These are phyloP conservation scores for Plasmodium reichenowi DNA, from an alignment of 169 alveolate genomes.

Conservation along the genomic window DNA sequence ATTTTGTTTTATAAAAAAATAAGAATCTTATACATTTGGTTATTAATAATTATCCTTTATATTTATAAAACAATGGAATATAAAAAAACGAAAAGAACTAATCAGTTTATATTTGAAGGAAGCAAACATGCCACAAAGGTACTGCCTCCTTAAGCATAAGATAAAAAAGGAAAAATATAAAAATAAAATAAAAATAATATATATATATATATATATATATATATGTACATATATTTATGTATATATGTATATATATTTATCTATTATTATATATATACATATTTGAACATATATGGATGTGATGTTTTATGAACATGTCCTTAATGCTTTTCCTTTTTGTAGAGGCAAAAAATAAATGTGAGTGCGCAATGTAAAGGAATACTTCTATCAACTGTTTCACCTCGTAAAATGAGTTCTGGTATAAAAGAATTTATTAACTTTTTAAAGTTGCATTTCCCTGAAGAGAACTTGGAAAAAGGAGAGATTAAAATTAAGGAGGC, in stretches of 20 bases:
- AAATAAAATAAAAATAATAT: not conserved
- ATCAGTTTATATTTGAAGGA: conserved; percentile 49
- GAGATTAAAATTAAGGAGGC: conserved; percentile 22
- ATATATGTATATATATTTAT: no score
- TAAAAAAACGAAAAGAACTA: conserved; percentile 58
- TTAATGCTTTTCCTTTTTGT: not conserved
- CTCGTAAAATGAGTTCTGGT: conserved; percentile 11
- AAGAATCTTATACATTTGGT: conserved; percentile 3
- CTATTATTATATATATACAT: not conserved
- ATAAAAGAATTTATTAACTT: conserved; percentile 51
- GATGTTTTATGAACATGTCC: no score
- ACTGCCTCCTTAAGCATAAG: not conserved
- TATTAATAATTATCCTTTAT: not conserved
- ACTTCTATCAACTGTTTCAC: conserved; percentile 34
- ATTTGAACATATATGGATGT: no score
- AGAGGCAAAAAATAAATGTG: conserved; percentile 67
- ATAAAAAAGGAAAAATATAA: not conserved
- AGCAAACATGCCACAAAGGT: conserved; percentile 58
- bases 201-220: not conserved
- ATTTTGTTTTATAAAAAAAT: conserved; percentile 11
- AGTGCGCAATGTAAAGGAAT: conserved; percentile 59
- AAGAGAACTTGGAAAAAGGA: conserved; percentile 60
- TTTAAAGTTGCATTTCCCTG: conserved; percentile 23
- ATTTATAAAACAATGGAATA: conserved; percentile 44
- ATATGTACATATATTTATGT: not conserved